These are phyloP conservation scores for Penicillium sp. DNA, from an alignment of 2,329 filamentous ascomycete genomes.

Conservation along the genomic window DNA sequence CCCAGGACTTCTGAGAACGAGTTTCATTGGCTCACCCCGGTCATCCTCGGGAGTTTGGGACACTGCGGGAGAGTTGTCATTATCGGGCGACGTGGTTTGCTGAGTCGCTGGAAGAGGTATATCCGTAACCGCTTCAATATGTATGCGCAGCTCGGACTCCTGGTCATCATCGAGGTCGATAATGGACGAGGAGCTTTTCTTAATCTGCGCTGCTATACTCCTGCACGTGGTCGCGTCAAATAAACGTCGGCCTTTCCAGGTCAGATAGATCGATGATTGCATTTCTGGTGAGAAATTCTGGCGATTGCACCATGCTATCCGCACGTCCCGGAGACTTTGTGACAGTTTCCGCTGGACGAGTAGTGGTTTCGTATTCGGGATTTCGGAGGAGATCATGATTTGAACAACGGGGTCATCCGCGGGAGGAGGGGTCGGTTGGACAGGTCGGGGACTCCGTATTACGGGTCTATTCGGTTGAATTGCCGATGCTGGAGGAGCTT, in stretches of 20 bases:
- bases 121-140: slow-evolving; percentile 72
- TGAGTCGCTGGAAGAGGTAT: slow-evolving; percentile 51
- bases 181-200: slow-evolving; percentile 34
- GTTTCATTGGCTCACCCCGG: slow-evolving; percentile 37
- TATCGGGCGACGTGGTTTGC: slow-evolving; percentile 5
- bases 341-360: slow-evolving; percentile 64
- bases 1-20: slow-evolving; percentile 53
- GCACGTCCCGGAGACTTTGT: slow-evolving; percentile 64
- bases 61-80: not conserved
- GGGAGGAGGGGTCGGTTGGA: slow-evolving; percentile 1
- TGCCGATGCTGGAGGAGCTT: not conserved
- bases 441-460: not conserved
- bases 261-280: slow-evolving; percentile 64
- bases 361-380: slow-evolving; percentile 59
- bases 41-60: slow-evolving; percentile 14
- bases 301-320: slow-evolving; percentile 64
- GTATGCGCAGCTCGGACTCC: slow-evolving; percentile 54
- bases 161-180: slow-evolving; percentile 44
- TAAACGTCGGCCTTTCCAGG: slow-evolving; percentile 69
- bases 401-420: slow-evolving; percentile 52
- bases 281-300: slow-evolving; percentile 54
- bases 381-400: slow-evolving; percentile 64
- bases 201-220: slow-evolving; percentile 59
- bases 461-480: not conserved
- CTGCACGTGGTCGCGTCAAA: slow-evolving; percentile 72